Evolutionary conservation across 371 early-diverging fungal genomes (phyloP), one percentile per base, ranked within the genome.

Genomic region (Sporodiniella umbellata): DNA sequence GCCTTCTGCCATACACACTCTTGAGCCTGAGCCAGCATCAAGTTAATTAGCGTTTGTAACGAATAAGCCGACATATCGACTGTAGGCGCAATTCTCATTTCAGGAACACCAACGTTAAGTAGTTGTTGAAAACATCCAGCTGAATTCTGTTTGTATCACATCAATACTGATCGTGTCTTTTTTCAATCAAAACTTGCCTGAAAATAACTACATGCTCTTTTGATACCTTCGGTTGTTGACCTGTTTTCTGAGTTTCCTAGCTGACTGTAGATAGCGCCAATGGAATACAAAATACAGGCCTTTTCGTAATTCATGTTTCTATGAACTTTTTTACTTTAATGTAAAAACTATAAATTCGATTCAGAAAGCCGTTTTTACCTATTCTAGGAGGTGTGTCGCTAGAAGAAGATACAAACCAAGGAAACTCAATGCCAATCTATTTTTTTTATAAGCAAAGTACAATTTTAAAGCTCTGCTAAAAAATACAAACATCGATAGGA

Each of bases 21-120:
- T 60, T 94, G 94, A 19, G 94, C 94, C 65, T 93, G 94, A 1
- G 92, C 92, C 1, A 94, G 73, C 91, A 90, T 93, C 31, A 90
- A 64, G 31, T 80, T 74, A 8, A 80, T 72, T n/a, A 88, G 68
- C 0, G 85, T 78, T 22, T 75, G 71, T 21, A 94, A 73, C 10
- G 83, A 77, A 4, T 72, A 57, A 1, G 79, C 49, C 1, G 76
- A 73, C 58, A 90, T 59, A 56, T 90, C 90, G 7, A 62, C 18
- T 28, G 76, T 58, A 30, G 87, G 80, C 21, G 64, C 66, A 33
- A 72, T 75, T 48, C 81, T 66, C 53, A 84, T 64, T 25, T 83
- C 79, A 15, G 78, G 75, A 8, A 86, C 57, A 14, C 86, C 59
- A 1, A 70, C 64, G 14, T 76, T 72, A 21, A 78, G 72, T 19